phyloP scores from a whole-genome alignment of 2,329 filamentous ascomycete genomes.

The Penicillium sp. region DNA sequence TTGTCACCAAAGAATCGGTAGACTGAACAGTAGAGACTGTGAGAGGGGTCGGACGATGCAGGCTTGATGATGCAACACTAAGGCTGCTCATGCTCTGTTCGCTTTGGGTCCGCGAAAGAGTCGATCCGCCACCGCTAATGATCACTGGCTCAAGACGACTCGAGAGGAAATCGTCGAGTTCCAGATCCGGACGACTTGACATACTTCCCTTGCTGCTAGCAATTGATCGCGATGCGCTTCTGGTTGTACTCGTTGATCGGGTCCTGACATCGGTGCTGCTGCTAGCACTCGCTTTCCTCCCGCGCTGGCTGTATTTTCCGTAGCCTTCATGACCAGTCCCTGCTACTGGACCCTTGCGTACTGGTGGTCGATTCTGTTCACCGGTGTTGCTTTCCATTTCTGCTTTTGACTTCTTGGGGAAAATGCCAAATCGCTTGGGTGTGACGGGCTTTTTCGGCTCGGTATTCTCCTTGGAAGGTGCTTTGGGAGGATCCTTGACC shows the following conservation, averaged over 20 bases:
- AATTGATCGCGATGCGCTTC: slow-evolving; percentile 36
- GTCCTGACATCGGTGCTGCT: slow-evolving; percentile 42
- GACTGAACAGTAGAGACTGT: slow-evolving; percentile 32
- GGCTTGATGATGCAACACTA: slow-evolving; percentile 32
- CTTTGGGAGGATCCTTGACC: slow-evolving; percentile 26
- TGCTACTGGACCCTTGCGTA: slow-evolving; percentile 77
- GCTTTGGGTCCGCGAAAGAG: slow-evolving; percentile 40
- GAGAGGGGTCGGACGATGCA: slow-evolving; percentile 20
- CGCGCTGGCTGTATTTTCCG: slow-evolving; percentile 48
- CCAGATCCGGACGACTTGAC: slow-evolving; percentile 42
- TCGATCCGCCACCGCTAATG: slow-evolving; percentile 47
- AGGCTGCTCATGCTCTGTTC: slow-evolving; percentile 40
- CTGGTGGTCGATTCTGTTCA: slow-evolving; percentile 56
- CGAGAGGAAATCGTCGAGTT: slow-evolving; percentile 51
- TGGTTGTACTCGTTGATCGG: slow-evolving; percentile 43
- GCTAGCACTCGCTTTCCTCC: slow-evolving; percentile 45
- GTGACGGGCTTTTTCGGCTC: slow-evolving; percentile 32
- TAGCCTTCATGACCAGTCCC: slow-evolving; percentile 87
- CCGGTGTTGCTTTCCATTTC: slow-evolving; percentile 50
- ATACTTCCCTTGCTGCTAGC: slow-evolving; percentile 44
- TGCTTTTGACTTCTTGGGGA: slow-evolving; percentile 70
- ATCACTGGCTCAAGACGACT: slow-evolving; percentile 52
- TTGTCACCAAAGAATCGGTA: slow-evolving; percentile 35
- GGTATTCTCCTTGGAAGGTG: slow-evolving; percentile 25
- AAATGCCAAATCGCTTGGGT: slow-evolving; percentile 73